Conservation (phyloP, 2,329 filamentous ascomycete species). For the Aaosphaeria pasadenensis region DNA sequence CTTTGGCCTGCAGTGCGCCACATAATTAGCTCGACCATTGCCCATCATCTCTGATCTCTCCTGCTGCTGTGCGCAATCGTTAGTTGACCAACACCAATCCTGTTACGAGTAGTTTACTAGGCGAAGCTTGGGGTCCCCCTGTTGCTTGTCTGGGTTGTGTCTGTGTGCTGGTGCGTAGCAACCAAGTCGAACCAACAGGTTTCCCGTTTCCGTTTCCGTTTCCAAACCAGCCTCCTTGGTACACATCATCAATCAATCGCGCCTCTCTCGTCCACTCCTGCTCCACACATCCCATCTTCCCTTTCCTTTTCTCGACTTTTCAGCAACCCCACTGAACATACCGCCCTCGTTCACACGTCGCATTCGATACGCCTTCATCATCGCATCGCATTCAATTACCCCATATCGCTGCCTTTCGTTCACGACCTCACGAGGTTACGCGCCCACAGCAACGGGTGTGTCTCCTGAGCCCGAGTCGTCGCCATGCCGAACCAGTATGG, state of each 20-base stretch:
- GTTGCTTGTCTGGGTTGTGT: too few relatives aligned
- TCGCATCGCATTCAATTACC: neutral
- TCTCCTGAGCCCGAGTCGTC: slow-evolving; percentile 4
- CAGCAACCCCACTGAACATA: neutral
- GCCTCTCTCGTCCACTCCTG: slow-evolving; percentile 9
- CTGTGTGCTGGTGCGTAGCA: too few relatives aligned
- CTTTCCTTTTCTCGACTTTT: neutral
- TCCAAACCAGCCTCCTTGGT: neutral
- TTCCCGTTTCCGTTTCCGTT: too few relatives aligned
- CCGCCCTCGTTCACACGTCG: neutral
- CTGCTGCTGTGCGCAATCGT: too few relatives aligned
- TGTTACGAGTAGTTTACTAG: too few relatives aligned
- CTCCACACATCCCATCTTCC: slow-evolving; percentile 7
- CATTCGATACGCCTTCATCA: neutral
- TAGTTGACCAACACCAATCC: too few relatives aligned
- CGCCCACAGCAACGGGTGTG: slow-evolving; percentile 9
- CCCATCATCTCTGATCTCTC: too few relatives aligned
- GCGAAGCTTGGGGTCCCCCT: too few relatives aligned
- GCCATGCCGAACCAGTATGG: slow-evolving; percentile 34
- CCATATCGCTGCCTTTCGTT: neutral
- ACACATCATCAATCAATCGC: slow-evolving; percentile 4
- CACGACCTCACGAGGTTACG: slow-evolving; percentile 18
- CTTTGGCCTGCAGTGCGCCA: too few relatives aligned
- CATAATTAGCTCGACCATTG: too few relatives aligned
- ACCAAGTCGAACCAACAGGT: too few relatives aligned